Evolutionary conservation across 441 rosid species (phyloP).

Genomic region (Pelargonium myrrhifolium): DNA sequence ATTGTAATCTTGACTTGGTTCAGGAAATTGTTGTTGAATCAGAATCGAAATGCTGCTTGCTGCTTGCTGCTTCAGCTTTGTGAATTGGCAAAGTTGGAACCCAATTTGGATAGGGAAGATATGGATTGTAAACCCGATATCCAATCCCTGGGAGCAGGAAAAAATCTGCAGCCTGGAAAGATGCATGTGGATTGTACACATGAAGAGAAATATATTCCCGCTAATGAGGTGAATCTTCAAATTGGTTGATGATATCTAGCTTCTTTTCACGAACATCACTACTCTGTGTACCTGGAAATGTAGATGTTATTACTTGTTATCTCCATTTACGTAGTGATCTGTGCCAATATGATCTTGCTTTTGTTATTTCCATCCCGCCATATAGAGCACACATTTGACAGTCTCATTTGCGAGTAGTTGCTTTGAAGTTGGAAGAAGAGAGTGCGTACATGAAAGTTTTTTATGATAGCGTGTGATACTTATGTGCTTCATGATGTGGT

Average conservation of each 20-base stretch:
- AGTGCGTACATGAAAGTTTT: not conserved
- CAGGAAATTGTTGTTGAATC: constrained; percentile 21
- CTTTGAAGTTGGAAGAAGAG: no score
- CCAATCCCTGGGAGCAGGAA: constrained; percentile 25
- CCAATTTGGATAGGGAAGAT: constrained; percentile 28
- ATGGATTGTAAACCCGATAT: constrained; percentile 22
- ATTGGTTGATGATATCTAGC: not conserved
- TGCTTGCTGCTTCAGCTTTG: constrained; percentile 46
- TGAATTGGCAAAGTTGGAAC: constrained; percentile 37
- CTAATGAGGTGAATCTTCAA: constrained; percentile 29
- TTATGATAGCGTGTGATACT: not conserved
- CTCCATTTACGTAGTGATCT: not conserved
- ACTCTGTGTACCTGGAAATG: not conserved
- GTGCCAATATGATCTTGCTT: not conserved
- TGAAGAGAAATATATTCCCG: constrained; percentile 18
- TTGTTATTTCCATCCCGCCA: no score
- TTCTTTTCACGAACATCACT: not conserved
- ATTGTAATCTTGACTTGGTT: constrained; percentile 10
- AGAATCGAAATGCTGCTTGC: constrained; percentile 67
- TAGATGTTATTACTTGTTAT: no score
- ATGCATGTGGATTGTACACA: constrained; percentile 9
- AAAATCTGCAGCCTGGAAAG: constrained; percentile 14
- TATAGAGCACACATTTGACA: not conserved
- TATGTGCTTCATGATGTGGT: not conserved
- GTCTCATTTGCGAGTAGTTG: not conserved